Conservation (phyloP, 2,329 filamentous ascomycete genomes). For the Xylariales sp. region DNA sequence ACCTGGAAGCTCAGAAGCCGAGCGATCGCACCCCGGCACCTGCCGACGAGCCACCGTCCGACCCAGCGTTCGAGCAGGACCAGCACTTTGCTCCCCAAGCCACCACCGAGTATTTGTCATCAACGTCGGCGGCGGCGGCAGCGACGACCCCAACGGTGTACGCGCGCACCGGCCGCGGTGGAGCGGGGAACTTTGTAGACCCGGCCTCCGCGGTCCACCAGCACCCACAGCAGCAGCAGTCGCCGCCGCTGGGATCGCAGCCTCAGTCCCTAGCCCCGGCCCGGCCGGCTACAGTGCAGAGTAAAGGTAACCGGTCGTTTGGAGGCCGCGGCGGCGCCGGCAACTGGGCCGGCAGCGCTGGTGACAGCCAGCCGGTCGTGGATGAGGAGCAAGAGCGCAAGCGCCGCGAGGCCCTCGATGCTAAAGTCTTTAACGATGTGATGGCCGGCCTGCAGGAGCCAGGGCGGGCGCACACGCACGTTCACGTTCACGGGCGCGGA, state of each 20-base stretch:
- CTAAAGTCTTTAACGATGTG: conserved; percentile 20
- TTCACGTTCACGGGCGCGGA: conserved; percentile 2
- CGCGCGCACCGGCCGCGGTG: conserved; percentile 50
- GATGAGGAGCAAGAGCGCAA: conserved; percentile 19
- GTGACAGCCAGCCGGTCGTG: conserved; percentile 8
- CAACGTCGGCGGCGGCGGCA: conserved; percentile 14
- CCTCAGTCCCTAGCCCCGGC: conserved; percentile 1
- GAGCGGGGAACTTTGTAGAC: conserved; percentile 56
- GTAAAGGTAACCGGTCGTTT: neutral
- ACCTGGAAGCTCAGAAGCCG: conserved; percentile 35
- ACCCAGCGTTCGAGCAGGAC: conserved; percentile 15
- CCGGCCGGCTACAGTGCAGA: conserved; percentile 1
- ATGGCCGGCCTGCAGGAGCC: conserved; percentile 21
- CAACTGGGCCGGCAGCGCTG: conserved; percentile 40
- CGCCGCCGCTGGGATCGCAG: too few species aligned
- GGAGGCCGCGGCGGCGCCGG: conserved; percentile 56
- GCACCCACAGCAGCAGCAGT: too few species aligned
- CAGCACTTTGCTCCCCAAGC: neutral
- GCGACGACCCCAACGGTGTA: conserved; percentile 21
- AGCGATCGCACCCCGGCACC: too few species aligned
- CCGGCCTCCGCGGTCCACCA: conserved; percentile 19
- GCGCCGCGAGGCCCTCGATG: conserved; percentile 22
- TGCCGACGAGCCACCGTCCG: conserved; percentile 15
- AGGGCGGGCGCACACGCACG: conserved; percentile 13
- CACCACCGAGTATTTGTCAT: too few species aligned